These are phyloP conservation scores for Alternaria ethzedia DNA, from an alignment of 2,329 filamentous ascomycete species.

Conservation along the genomic window DNA sequence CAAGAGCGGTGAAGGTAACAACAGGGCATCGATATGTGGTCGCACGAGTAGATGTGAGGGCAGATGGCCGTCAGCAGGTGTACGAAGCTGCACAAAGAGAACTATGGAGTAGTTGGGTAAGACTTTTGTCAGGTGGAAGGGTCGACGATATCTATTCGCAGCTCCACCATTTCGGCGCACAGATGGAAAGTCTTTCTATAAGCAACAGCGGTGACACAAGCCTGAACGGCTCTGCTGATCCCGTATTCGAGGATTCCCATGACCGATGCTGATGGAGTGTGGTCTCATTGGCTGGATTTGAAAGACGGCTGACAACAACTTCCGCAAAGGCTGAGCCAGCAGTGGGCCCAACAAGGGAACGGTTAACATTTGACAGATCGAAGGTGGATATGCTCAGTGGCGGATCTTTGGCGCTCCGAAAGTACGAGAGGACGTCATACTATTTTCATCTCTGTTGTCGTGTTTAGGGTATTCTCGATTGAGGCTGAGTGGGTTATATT, in stretches of 20 bases:
- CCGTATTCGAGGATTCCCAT: constrained; percentile 5
- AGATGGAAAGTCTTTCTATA: constrained; percentile 6
- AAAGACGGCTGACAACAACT: background rate
- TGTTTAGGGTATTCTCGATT: constrained; percentile 11
- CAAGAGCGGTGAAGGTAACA: background rate
- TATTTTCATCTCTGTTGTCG: constrained; percentile 2
- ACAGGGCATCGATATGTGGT: background rate
- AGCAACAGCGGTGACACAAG: constrained; percentile 6
- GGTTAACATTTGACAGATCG: background rate
- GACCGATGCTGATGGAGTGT: constrained; percentile 12
- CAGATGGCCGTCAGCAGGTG: background rate
- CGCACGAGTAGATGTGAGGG: background rate
- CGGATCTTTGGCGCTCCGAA: background rate
- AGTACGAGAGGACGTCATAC: background rate
- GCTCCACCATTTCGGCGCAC: constrained; percentile 8
- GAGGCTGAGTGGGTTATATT: constrained; percentile 31
- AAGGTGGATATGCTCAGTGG: background rate
- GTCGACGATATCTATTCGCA: constrained; percentile 1
- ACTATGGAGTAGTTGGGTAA: background rate
- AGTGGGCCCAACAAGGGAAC: background rate
- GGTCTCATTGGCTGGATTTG: constrained; percentile 4
- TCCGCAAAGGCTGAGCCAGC: constrained; percentile 7
- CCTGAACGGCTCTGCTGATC: constrained; percentile 9
- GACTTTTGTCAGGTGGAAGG: background rate
- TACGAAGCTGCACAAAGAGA: background rate